Evolutionary conservation across 495 filamentous ascomycete genomes (phyloP).

Genomic region (Cudoniella acicularis): DNA sequence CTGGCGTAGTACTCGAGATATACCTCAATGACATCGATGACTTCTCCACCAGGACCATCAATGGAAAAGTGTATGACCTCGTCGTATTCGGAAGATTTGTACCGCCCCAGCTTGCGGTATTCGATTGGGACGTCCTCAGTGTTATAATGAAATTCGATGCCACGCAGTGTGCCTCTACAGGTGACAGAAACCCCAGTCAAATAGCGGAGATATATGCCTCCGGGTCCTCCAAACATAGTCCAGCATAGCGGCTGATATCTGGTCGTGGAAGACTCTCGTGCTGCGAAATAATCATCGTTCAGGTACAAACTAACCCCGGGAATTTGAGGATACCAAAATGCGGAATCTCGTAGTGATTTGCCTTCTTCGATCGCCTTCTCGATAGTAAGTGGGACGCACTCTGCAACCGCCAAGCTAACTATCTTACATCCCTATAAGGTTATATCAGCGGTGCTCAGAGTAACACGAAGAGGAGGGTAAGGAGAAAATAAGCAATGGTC

Average conservation of each 20-base stretch:
- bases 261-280: slow-evolving; percentile 4
- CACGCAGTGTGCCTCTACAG: slow-evolving; percentile 7
- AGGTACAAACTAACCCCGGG: slow-evolving; percentile 12
- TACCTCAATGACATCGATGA: slow-evolving; percentile 14
- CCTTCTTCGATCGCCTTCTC: slow-evolving; percentile 28
- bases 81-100: slow-evolving; percentile 14
- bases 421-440: slow-evolving; percentile 5
- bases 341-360: slow-evolving; percentile 14
- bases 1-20: slow-evolving; percentile 6
- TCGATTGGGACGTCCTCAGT: slow-evolving; percentile 13
- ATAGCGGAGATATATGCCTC: slow-evolving; percentile 19
- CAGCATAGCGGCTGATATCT: slow-evolving; percentile 20
- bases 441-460: background rate
- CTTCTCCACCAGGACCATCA: slow-evolving; percentile 20
- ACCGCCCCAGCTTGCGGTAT: slow-evolving; percentile 16
- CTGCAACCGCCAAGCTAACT: slow-evolving; percentile 2
- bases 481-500: background rate
- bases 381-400: background rate
- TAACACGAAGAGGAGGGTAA: background rate
- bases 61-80: slow-evolving; percentile 14
- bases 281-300: slow-evolving; percentile 17
- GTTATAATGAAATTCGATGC: slow-evolving; percentile 22
- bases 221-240: slow-evolving; percentile 20
- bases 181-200: slow-evolving; percentile 20
- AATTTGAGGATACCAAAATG: slow-evolving; percentile 20